phyloP scores from a whole-genome alignment of 2,329 filamentous ascomycete species.

The Penicillium vulpinum region DNA sequence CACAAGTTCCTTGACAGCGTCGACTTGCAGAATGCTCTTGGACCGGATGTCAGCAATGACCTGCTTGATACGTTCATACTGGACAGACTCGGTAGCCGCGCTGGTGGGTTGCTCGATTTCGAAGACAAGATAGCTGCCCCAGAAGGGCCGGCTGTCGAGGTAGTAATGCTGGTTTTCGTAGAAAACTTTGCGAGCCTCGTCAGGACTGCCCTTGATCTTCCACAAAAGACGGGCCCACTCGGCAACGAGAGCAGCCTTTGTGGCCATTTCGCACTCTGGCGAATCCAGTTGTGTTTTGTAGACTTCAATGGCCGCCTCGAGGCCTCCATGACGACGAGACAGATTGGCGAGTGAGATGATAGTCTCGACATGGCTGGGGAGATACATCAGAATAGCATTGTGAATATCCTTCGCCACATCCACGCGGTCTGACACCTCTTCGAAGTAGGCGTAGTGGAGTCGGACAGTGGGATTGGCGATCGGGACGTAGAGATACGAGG shows the following conservation, averaged over 20 bases:
- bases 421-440: slow-evolving; percentile 76
- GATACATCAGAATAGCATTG: slow-evolving; percentile 69
- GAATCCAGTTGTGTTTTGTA: slow-evolving; percentile 80
- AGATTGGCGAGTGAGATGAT: slow-evolving; percentile 86
- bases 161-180: slow-evolving; percentile 80
- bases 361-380: slow-evolving; percentile 83
- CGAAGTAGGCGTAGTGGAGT: slow-evolving; percentile 90
- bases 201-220: slow-evolving; percentile 78
- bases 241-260: slow-evolving; percentile 82
- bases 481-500: slow-evolving; percentile 80
- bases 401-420: slow-evolving; percentile 84
- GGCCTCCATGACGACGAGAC: slow-evolving; percentile 75
- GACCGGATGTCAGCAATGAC: slow-evolving; percentile 74
- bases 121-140: slow-evolving; percentile 84
- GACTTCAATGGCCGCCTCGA: slow-evolving; percentile 80
- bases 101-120: slow-evolving; percentile 80
- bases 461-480: slow-evolving; percentile 81
- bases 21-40: slow-evolving; percentile 68
- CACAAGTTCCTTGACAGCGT: slow-evolving; percentile 72
- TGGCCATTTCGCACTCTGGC: slow-evolving; percentile 68
- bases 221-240: slow-evolving; percentile 86
- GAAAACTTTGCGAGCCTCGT: slow-evolving; percentile 82
- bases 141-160: slow-evolving; percentile 82
- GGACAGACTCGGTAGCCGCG: slow-evolving; percentile 61
- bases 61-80: slow-evolving; percentile 73